Conservation (phyloP, 208 protist species). For the Acanthamoeba quina region DNA sequence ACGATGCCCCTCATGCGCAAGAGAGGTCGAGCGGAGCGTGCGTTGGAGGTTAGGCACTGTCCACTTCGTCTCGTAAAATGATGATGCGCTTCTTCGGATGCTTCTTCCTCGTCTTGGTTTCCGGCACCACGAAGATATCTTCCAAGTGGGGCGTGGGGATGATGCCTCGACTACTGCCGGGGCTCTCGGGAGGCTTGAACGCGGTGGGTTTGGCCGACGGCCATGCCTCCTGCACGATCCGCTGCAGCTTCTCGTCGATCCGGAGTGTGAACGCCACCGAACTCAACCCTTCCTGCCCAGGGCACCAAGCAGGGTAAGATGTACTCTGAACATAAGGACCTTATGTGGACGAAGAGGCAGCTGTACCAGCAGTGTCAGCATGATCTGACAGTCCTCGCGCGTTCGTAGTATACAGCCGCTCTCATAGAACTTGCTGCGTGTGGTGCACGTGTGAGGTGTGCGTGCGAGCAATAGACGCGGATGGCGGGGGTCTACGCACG, state of each 20-base stretch:
- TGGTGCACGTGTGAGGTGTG: no score
- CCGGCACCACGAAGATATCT: constrained; percentile 15
- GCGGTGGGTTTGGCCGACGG: not conserved
- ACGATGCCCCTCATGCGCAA: no score
- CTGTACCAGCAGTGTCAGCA: not conserved
- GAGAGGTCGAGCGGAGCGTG: no score
- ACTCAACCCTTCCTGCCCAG: not conserved
- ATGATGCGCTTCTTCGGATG: not conserved
- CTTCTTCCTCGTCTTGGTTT: not conserved
- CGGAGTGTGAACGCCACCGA: not conserved
- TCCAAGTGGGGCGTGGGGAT: not conserved
- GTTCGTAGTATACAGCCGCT: not conserved
- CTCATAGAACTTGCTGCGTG: not conserved
- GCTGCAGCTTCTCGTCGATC: constrained; percentile 12
- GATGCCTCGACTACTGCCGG: not conserved
- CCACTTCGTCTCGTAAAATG: not conserved
- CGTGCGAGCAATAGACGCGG: not conserved
- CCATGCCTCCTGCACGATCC: not conserved
- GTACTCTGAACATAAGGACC: no score
- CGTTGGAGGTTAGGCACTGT: not conserved
- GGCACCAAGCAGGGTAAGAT: not conserved
- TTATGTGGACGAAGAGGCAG: not conserved
- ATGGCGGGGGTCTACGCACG: not conserved
- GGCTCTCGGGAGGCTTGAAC: not conserved
- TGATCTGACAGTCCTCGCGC: not conserved